These are phyloP conservation scores for Sphagnurus paluster DNA, from an alignment of 1,284 basidiomycete genomes.

Conservation along the genomic window DNA sequence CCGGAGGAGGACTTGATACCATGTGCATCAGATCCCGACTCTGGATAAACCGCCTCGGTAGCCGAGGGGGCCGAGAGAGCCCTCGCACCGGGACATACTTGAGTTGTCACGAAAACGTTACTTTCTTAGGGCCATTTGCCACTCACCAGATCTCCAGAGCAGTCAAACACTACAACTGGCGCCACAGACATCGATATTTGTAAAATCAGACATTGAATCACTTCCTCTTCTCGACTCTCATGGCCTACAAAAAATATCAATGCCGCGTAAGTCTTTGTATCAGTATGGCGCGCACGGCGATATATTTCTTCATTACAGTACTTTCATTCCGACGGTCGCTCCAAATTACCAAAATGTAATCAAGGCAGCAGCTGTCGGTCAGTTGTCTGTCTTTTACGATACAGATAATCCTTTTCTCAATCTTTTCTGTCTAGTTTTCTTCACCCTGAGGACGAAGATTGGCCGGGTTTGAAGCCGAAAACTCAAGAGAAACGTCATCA, in stretches of 20 bases:
- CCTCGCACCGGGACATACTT: no score
- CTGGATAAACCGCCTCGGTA: no score
- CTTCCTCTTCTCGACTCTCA: slow-evolving; percentile 2
- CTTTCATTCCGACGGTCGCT: slow-evolving; percentile 17
- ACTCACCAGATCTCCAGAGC: no score
- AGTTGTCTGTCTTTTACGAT: slow-evolving; percentile 10
- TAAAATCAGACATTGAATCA: neutral
- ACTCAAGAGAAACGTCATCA: slow-evolving; percentile 14
- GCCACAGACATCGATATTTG: no score
- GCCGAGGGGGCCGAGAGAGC: no score
- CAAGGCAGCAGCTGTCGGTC: slow-evolving; percentile 51
- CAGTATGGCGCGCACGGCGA: neutral
- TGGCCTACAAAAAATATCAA: slow-evolving; percentile 17
- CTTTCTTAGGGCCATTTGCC: no score
- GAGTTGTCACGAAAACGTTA: no score
- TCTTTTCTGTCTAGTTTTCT: slow-evolving; percentile 40
- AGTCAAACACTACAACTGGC: no score
- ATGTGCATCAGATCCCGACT: neutral
- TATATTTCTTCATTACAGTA: slow-evolving; percentile 4
- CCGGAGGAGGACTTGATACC: slow-evolving; percentile 6
- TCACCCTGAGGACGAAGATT: slow-evolving; percentile 48
- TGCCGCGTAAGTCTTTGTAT: slow-evolving; percentile 13
- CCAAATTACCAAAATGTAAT: slow-evolving; percentile 36
- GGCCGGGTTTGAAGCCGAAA: slow-evolving; percentile 35
- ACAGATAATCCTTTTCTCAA: slow-evolving; percentile 3